Evolutionary conservation across 1,139 yeast genomes (phyloP).

Genomic region (Spathaspora jeffriesii): DNA sequence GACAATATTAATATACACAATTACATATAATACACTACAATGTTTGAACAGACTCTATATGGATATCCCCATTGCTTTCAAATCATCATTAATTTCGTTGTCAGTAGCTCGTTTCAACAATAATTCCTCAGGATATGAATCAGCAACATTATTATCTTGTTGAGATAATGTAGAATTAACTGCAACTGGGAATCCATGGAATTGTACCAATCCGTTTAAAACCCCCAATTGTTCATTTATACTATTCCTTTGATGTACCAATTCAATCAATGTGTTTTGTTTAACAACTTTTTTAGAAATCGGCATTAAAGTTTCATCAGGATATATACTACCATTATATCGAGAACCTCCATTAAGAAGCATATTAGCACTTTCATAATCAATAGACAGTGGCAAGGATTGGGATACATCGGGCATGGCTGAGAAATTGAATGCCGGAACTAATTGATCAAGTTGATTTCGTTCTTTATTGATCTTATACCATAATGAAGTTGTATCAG

Average conservation of each 20-base stretch:
- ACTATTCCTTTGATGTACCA: conserved; percentile 56
- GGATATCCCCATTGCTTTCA: conserved; percentile 49
- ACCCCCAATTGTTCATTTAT: conserved; percentile 57
- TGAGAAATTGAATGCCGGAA: conserved; percentile 39
- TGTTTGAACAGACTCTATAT: conserved; percentile 12
- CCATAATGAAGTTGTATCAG: conserved; percentile 85
- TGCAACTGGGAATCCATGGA: conserved; percentile 73
- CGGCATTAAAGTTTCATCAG: conserved; percentile 15
- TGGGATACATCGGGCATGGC: conserved; percentile 33
- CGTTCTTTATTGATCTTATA: conserved; percentile 90
- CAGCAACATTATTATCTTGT: not conserved
- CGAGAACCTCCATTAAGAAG: too few species aligned
- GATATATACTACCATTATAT: conserved; percentile 5
- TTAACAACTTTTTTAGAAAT: conserved; percentile 35
- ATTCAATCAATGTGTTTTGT: conserved; percentile 41
- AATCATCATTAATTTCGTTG: conserved; percentile 64
- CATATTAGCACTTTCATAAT: too few species aligned
- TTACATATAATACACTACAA: not conserved
- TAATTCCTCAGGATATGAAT: conserved; percentile 25
- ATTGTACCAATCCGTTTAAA: conserved; percentile 56
- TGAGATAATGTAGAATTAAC: conserved; percentile 36
- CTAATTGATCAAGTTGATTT: conserved; percentile 77
- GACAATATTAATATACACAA: not conserved
- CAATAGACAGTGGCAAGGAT: too few species aligned
- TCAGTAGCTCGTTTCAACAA: conserved; percentile 53